Base-by-base conservation (phyloP, 2,329 filamentous ascomycete genomes). In the Cladophialophora exuberans region DNA sequence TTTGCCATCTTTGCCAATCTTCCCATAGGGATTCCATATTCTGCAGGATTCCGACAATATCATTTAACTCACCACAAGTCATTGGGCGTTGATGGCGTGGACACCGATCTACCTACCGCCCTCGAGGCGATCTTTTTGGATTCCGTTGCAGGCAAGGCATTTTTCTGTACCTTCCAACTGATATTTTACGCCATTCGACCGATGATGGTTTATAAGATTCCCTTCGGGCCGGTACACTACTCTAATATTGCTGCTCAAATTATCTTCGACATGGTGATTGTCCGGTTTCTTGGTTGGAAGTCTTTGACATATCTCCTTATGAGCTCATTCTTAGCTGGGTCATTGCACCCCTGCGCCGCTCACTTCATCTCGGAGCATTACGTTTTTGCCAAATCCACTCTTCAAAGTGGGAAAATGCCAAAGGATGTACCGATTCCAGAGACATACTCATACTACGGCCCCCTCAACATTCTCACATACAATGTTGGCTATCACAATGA, bases 351-450 rank as follows among this genome's bases (percentile, higher is more conserved):
- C 3, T 90, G 93, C 56, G 94, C 94, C 0, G 94, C 90, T 39
- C 94, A 99, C 76, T 99, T 99, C 79, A 99, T 99, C 73, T 92
- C 94, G 54, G 94, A 99, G 77, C 94, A 99, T 75, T 93, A 93
- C 75, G 88, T 93, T 63, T 92, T 77, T 63, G 68, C 69, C 9
- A 66, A 72, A 23, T 84, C 83, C 22, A 69, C 69, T 17, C 66
- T 70, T 46, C 66, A 65, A 22, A 67, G 69, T 23, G 67, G 70
- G 3, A 67, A 66, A 22, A 67, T 67, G 52, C 59, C 66, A 26
- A 57, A 57, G 11, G 60, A 64, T 44, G 50, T 61, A 6, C 80
- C 86, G 13, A 81, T 96, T 3, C 92, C 94, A 2, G 94, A 99
- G 79, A 99, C 94, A 1, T 99, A 90, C 76, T 93, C 88, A 43